Base-by-base conservation (phyloP, 2,329 filamentous ascomycete genomes). In the Colletotrichum falcatum region DNA sequence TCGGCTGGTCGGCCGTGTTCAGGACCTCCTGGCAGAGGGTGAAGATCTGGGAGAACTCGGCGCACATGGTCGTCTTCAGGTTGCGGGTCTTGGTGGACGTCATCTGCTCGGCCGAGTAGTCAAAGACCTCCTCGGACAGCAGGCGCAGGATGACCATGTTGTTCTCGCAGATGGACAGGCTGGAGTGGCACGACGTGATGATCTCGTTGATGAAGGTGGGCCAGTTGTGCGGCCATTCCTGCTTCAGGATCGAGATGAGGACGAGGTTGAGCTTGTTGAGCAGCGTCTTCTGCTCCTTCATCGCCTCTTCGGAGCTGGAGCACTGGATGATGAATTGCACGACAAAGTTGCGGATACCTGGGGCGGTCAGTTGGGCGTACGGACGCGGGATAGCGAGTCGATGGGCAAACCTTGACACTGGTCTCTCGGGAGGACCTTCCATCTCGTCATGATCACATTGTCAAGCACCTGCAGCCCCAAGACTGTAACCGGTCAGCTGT, bases 181-280 rank as follows among this genome's bases (percentile, higher is more conserved):
- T 98, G 75, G 94, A 95, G 80, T 97, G 95, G 83, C 95, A 98
- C 66, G 96, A 95, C 28, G 94, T 92, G 77, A 99, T 94, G 82
- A 99, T 99, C 85, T 99, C 96, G 86, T 98, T 98, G 88, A 99
- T 98, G 83, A 99, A 99, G 26, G 94, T 97, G 14, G 97, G 96
- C 96, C 97, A 99, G 86, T 99, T 97, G 84, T 98, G 95, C 67
- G 96, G 96, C 96, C 96, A 99, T 83, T 99, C 96, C 84, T 99
- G 96, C 87, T 99, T 99, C 79, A 99, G 86, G 73, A 99, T 95
- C 68, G 95, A 98, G 76, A 99, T 94, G 74, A 99, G 92, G 69
- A 98, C 95, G 77, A 99, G 89, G 79, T 99, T 99, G 73, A 99
- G 91, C 86, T 99, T 99, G 88, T 98, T 98, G 79, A 99, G 87